Evolutionary conservation across 2,329 filamentous ascomycete species (phyloP).

Genomic region (Dendrostoma leiphaemia): DNA sequence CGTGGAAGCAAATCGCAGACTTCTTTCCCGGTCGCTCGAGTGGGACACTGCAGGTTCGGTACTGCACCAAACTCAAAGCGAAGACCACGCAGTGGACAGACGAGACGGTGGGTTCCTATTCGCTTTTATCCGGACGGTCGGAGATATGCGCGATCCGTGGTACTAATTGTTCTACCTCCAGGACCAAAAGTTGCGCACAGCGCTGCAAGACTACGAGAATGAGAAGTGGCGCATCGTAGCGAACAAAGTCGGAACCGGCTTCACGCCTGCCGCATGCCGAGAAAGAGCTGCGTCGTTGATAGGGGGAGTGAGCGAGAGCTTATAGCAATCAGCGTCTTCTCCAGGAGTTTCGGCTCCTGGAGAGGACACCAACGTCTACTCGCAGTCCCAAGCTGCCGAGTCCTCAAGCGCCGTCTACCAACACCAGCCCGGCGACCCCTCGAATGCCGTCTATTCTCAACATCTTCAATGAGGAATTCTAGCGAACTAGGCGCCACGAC

Average conservation of each 20-base stretch:
- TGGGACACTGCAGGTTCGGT: conserved; percentile 87
- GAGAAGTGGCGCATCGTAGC: conserved; percentile 93
- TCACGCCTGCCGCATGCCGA: conserved; percentile 82
- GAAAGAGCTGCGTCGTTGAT: conserved; percentile 69
- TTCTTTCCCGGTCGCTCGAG: conserved; percentile 91
- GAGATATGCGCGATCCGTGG: neutral
- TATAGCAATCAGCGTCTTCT: conserved; percentile 57
- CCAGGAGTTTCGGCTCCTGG: conserved; percentile 44
- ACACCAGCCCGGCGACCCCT: conserved; percentile 10
- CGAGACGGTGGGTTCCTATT: conserved; percentile 84
- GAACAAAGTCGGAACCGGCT: conserved; percentile 85
- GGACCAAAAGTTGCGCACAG: conserved; percentile 74
- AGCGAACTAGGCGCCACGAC: neutral
- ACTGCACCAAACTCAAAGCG: conserved; percentile 92
- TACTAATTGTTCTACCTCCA: conserved; percentile 32
- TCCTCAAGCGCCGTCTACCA: conserved; percentile 13
- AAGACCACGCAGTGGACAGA: conserved; percentile 94
- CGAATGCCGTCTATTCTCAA: conserved; percentile 34
- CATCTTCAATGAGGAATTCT: conserved; percentile 30
- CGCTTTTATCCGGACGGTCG: conserved; percentile 20
- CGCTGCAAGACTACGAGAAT: conserved; percentile 81
- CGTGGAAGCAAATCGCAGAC: conserved; percentile 96
- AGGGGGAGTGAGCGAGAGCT: conserved; percentile 37
- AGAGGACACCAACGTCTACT: conserved; percentile 45
- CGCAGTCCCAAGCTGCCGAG: conserved; percentile 27